Conservation (phyloP, 148 eudicot genomes). For the Pouteria glomerata region DNA sequence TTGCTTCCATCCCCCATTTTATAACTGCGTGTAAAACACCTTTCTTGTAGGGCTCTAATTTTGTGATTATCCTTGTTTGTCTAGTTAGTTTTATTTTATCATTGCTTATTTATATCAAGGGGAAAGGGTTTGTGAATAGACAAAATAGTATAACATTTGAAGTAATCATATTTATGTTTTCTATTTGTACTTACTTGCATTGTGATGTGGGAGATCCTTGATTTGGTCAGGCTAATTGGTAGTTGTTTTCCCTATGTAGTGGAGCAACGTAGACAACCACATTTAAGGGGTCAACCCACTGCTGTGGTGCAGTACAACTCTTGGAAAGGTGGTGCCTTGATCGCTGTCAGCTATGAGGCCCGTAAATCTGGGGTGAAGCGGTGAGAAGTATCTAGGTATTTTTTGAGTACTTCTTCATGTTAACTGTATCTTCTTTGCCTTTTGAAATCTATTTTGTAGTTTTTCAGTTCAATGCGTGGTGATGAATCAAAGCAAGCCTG, state of each 20-base stretch:
- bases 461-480: constrained; percentile 85
- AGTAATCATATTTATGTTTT: neutral
- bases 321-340: constrained; percentile 95
- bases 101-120: neutral
- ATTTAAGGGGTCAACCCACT: constrained; percentile 74
- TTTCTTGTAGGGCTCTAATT: neutral
- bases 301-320: constrained; percentile 93
- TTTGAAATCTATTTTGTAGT: constrained; percentile 5
- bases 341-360: constrained; percentile 95
- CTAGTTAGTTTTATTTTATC: neutral
- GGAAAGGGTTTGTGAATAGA: neutral
- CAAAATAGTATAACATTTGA: neutral
- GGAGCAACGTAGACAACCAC: constrained; percentile 81
- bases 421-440: constrained; percentile 11
- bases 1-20: too few relatives aligned
- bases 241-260: constrained; percentile 29
- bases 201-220: neutral
- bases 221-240: constrained; percentile 3
- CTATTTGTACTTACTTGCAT: neutral
- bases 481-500: constrained; percentile 80
- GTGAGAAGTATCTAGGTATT: constrained; percentile 25
- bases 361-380: constrained; percentile 85
- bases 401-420: neutral
- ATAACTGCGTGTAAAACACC: neutral
- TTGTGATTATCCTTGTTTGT: neutral